A percentile compares a stretch with the other conserved stretches of the same genome.
phyloP scores from a whole-genome alignment of 2,329 filamentous ascomycete species.

The Dothideomycetes sp. region DNA sequence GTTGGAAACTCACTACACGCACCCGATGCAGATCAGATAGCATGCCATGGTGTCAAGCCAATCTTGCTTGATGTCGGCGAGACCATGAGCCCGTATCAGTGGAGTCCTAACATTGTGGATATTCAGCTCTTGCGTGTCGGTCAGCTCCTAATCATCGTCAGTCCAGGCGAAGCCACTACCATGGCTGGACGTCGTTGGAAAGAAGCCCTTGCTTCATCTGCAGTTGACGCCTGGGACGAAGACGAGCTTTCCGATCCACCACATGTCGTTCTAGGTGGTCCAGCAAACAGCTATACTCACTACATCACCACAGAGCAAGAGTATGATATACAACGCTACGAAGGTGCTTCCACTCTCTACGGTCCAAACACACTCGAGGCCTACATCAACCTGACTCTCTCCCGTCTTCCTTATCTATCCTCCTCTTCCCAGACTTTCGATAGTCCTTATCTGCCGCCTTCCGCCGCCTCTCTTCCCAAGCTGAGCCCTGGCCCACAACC shows the following conservation, averaged over 20 bases:
- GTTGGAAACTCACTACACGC: constrained; percentile 62
- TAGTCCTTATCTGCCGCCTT: constrained; percentile 25
- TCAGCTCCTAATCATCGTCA: constrained; percentile 72
- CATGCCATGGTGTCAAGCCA: constrained; percentile 72
- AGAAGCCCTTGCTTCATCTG: constrained; percentile 44
- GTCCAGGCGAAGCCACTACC: constrained; percentile 79
- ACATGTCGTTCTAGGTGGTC: constrained; percentile 74
- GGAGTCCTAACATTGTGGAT: constrained; percentile 87
- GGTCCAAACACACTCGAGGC: constrained; percentile 73
- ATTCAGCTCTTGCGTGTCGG: constrained; percentile 77
- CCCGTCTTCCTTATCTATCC: constrained; percentile 56
- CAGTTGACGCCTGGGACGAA: constrained; percentile 24
- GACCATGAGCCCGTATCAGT: constrained; percentile 65
- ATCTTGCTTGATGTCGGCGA: constrained; percentile 83
- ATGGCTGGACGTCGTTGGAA: constrained; percentile 89
- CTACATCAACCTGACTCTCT: constrained; percentile 77
- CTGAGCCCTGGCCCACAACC: constrained; percentile 46
- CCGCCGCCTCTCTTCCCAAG: constrained; percentile 21
- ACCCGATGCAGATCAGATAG: constrained; percentile 57
- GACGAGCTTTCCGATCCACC: constrained; percentile 39
- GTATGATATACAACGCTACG: constrained; percentile 77
- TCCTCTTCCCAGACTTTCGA: constrained; percentile 21
- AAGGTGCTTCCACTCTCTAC: constrained; percentile 86
- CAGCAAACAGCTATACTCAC: constrained; percentile 83
- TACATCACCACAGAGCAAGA: constrained; percentile 73